These are phyloP conservation scores for Fusarium devonianum DNA, from an alignment of 2,329 filamentous ascomycete genomes.

Conservation along the genomic window DNA sequence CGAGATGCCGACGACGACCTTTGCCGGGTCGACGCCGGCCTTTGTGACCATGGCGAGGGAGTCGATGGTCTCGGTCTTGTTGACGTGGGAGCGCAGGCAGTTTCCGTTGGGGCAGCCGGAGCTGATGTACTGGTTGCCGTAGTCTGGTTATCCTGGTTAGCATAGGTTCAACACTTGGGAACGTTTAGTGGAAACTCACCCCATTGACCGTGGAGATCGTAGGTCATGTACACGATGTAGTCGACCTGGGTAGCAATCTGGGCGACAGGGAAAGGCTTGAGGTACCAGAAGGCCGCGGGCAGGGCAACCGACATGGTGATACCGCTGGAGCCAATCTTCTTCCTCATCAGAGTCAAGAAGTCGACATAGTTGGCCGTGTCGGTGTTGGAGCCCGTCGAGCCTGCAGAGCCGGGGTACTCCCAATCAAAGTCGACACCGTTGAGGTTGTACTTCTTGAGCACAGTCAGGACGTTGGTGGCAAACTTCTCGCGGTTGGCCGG, in stretches of 20 bases:
- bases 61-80: conserved; percentile 49
- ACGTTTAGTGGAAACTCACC: conserved; percentile 6
- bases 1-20: conserved; percentile 42
- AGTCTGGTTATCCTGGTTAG: conserved; percentile 28
- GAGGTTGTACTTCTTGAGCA: conserved; percentile 49
- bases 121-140: conserved; percentile 37
- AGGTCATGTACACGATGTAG: conserved; percentile 50
- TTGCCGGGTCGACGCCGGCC: conserved; percentile 45
- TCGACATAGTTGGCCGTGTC: conserved; percentile 46
- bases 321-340: conserved; percentile 39
- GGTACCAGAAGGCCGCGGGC: conserved; percentile 51
- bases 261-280: conserved; percentile 46
- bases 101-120: conserved; percentile 41
- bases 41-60: conserved; percentile 49
- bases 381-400: conserved; percentile 38
- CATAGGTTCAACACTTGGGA: background rate
- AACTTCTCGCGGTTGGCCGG: conserved; percentile 49
- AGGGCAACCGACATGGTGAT: conserved; percentile 49
- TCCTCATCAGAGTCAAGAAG: conserved; percentile 44
- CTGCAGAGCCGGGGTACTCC: conserved; percentile 52
- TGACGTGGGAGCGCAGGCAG: conserved; percentile 50
- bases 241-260: conserved; percentile 44
- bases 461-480: conserved; percentile 46
- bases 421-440: conserved; percentile 58
- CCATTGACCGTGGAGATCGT: conserved; percentile 49